Evolutionary conservation across 2,329 filamentous ascomycete genomes (phyloP), one percentile per base, ranked within the genome.

Genomic region (Xylariomycetidae sp.): DNA sequence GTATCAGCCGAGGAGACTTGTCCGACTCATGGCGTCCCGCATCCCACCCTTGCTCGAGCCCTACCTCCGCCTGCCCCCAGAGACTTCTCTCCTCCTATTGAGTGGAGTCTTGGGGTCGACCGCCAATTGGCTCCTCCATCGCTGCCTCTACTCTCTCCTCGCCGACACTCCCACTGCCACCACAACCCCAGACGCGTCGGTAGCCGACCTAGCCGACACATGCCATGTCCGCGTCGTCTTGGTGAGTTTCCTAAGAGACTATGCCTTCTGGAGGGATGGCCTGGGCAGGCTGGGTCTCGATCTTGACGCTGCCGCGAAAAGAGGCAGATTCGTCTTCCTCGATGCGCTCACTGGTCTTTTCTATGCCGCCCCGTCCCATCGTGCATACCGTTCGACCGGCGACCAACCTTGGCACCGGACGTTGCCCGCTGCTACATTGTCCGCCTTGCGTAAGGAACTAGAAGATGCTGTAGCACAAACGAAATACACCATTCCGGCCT

Each of bases 221-320:
- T n/a, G n/a, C n/a, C n/a, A n/a, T n/a, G 61, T 58, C 16, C 71
- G 66, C 31, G 73, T 96, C 1, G 69, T 95, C 3, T 67, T 96
- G 3, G 79, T 92, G 37, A 94, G 85, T 63, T 95, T 92, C 61
- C 64, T 94, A 61, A 74, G 86, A 40, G 83, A 90, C 49, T 75
- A 73, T 43, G 66, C 74, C 2, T 94, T 94, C 54, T 96, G 88
- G 88, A 79, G 68, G 42, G 75, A 81, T 3, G 82, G 85, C 31
- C 73, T 72, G 3, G 72, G 77, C 33, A 81, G 81, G 58, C 59
- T 88, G 52, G 85, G 85, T 3, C 53, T 92, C 30, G 86, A 94
- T 59, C 64, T 92, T 31, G 74, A 82, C 13, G 69, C 69, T 5
- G 57, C 82, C 4, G 59, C 63, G 33, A 67, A 67, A 22, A 72